Evolutionary conservation across 2,329 filamentous ascomycete genomes (phyloP).

Genomic region (Capronia coronata): DNA sequence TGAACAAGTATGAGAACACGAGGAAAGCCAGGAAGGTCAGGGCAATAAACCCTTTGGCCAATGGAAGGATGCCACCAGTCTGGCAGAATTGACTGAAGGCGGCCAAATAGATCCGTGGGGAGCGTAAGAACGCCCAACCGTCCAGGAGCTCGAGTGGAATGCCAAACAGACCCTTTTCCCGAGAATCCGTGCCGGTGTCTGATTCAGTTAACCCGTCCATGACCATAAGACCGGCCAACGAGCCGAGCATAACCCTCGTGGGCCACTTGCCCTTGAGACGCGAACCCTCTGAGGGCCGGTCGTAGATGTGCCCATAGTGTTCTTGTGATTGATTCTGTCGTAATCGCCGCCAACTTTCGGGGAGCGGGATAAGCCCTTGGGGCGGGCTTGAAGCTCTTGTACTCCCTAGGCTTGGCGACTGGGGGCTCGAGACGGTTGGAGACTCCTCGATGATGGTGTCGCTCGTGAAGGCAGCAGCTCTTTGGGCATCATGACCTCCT

Average conservation of each 20-base stretch:
- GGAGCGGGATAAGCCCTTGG: constrained; percentile 41
- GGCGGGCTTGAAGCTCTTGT: constrained; percentile 29
- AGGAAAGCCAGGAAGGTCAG: constrained; percentile 44
- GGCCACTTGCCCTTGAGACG: constrained; percentile 46
- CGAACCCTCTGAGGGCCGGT: constrained; percentile 39
- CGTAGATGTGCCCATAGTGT: constrained; percentile 28
- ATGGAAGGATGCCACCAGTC: constrained; percentile 26
- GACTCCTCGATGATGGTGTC: constrained; percentile 27
- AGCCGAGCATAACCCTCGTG: constrained; percentile 84
- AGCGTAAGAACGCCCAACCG: constrained; percentile 36
- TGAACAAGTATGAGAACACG: constrained; percentile 51
- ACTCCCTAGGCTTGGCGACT: constrained; percentile 39
- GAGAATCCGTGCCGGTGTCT: constrained; percentile 57
- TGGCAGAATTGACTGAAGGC: constrained; percentile 26
- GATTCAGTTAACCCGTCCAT: constrained; percentile 69
- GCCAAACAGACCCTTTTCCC: constrained; percentile 61
- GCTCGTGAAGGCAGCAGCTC: constrained; percentile 28
- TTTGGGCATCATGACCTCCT: constrained; percentile 25
- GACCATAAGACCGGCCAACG: constrained; percentile 85
- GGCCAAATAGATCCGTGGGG: constrained; percentile 26
- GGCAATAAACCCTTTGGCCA: constrained; percentile 30
- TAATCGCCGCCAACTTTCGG: constrained; percentile 40
- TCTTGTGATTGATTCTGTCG: constrained; percentile 32
- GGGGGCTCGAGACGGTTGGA: background rate
- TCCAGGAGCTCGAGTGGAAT: constrained; percentile 56